Evolutionary conservation across 805 yeast genomes (phyloP), one percentile per base, ranked within the genome.

Genomic region (Saccharomycopsis guyanensis): DNA sequence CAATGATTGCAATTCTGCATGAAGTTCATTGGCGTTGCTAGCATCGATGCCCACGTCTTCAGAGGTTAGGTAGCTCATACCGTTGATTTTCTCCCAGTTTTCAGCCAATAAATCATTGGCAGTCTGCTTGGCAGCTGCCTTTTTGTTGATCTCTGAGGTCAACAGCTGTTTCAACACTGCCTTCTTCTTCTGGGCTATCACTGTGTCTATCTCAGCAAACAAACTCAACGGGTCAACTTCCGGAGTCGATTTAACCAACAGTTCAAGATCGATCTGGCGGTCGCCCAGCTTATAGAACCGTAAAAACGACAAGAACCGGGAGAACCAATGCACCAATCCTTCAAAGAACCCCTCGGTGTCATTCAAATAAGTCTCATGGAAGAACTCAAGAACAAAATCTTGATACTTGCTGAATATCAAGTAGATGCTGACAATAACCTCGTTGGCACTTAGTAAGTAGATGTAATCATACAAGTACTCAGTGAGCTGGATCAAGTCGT

Each of bases 311-410:
- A 88, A 66, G 43, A 87, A 77, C 16, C 70, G 66, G 49, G 83
- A 78, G 38, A 86, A 69, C 97, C 97, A 91, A 4, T 62, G 62
- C 38, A 86, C 71, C 43, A 93, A 65, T 3, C 79, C 78, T 42
- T 80, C 77, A 64, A 91, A 91, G 3, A 91, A 65, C 3, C 79
- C 75, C 27, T 75, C 75, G 32, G 77, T 69, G 58, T 91, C 97
- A 53, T 84, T 78, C n/a, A 71, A 51, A 61, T 89, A 88, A n/a
- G 88, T 75, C 44, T 83, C 80, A 58, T 86, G 91, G 48, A 91
- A 70, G 57, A 91, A 93, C 44, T 67, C 67, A 68, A 86, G 86
- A 40, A 86, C 71, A 10, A 80, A 70, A 47, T 76, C 78, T 53
- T 86, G 85, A 60, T 89, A 95, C 24, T 76, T 75, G 37, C 79